Base-by-base conservation (phyloP, 441 rosid genomes). In the Gossypium armourianum region DNA sequence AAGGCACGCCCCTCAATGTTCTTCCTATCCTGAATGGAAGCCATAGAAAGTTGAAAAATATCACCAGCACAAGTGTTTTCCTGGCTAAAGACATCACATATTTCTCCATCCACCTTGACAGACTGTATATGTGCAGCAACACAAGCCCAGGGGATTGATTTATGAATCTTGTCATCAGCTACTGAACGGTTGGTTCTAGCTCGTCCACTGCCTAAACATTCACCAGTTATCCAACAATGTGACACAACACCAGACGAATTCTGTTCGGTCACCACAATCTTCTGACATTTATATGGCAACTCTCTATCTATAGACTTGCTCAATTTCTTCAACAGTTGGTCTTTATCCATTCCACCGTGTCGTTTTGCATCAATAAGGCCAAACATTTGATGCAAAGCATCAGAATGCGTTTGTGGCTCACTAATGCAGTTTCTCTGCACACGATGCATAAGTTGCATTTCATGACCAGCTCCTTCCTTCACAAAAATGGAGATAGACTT, bases 221-320 rank as follows among this genome's bases (percentile, higher is more conserved):
- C 99, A 82, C 89, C 83, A 71, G 93, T 88, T 78, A 94, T 88
- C 99, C 99, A 94, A 81, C 83, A 88, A 83, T 94, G 97, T 69
- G 89, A 86, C 58, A 80, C 76, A 71, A 76, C 62, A 67, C 86
- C 90, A 69, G 86, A 87, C 54, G 81, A 75, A 60, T 83, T 88
- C 83, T 88, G 84, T 85, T 92, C 99, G 20, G 86, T 89, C 74
- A 94, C 93, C 72, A 90, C 87, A 79, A 90, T 78, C 86, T 88
- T 89, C 80, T 92, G 91, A 74, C 86, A 88, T 79, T 85, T 90
- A 77, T 82, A 79, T 12, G 97, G 96, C 58, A 83, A 74, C 75
- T 86, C 86, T 79, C 78, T 77, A 78, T 74, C 87, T 3, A 83
- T 79, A 69, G 81, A 78, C 79, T 85, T 89, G 79, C 87, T 86